These are phyloP conservation scores for Nicotiana sylvestris DNA, from an alignment of 257 asterid genomes.

Conservation along the genomic window DNA sequence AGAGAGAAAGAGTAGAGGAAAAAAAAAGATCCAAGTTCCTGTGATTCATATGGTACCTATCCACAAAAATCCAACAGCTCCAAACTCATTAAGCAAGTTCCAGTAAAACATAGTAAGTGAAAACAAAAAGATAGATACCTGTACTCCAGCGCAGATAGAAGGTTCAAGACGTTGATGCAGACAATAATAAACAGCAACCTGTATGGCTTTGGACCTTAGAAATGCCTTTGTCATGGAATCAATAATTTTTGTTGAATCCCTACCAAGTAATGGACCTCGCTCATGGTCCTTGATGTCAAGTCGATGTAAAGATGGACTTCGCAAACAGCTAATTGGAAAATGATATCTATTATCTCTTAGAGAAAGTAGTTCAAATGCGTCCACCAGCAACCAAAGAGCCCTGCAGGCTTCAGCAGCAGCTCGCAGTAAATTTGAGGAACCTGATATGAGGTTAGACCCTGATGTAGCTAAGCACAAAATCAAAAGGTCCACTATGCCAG, in stretches of 20 bases:
- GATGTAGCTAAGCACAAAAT: slow-evolving; percentile 81
- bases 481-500: slow-evolving; percentile 52
- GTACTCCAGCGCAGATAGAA: slow-evolving; percentile 62
- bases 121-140: slow-evolving; percentile 40
- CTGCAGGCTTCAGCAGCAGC: slow-evolving; percentile 95
- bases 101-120: background rate
- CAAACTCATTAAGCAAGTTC: background rate
- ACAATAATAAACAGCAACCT: slow-evolving; percentile 79
- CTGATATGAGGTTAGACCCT: slow-evolving; percentile 81
- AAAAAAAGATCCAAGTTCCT: background rate
- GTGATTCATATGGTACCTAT: background rate
- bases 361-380: slow-evolving; percentile 64
- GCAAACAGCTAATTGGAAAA: slow-evolving; percentile 66
- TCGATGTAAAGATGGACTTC: slow-evolving; percentile 43
- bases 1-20: background rate
- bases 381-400: slow-evolving; percentile 77
- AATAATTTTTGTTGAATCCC: slow-evolving; percentile 45
- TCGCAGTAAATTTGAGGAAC: slow-evolving; percentile 77
- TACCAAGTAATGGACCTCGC: slow-evolving; percentile 35
- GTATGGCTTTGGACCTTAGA: slow-evolving; percentile 81
- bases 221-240: slow-evolving; percentile 70
- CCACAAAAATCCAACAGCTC: background rate
- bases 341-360: slow-evolving; percentile 31
- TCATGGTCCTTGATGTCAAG: slow-evolving; percentile 50
- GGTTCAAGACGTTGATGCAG: slow-evolving; percentile 84